Evolutionary conservation across 2,329 filamentous ascomycete genomes (phyloP), one percentile per base, ranked within the genome.

Genomic region (Fusarium ambrosium): DNA sequence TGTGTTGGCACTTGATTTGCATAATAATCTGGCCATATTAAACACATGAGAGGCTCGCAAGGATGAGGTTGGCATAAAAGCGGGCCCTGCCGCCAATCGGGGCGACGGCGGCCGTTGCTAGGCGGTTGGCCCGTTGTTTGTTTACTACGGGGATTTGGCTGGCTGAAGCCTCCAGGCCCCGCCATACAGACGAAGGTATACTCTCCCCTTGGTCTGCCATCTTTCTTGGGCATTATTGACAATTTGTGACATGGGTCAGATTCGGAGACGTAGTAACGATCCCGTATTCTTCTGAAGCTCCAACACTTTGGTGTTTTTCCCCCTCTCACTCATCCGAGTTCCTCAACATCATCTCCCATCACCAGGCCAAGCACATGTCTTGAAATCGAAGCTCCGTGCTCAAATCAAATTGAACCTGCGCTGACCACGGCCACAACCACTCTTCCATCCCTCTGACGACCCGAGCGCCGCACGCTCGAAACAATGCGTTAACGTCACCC

Each of bases 71-170:
- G 45, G 43, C 36, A 69, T 29, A 66, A 78, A 74, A 69, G 70
- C 32, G 77, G 77, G 27, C 2, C 61, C 61, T 7, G 11, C 10
- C 29, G 62, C 27, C 76, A 82, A 82, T 80, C 48, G 67, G 67
- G 41, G 45, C 45, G 37, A 48, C 27, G 14, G 18, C 27, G 24
- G 27, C 71, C 78, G 80, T 82, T 82, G 80, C 80, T 81, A 75
- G 78, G 80, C 74, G 69, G 80, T 80, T 79, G 77, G 72, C 72
- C 72, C 68, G 74, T 78, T 80, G 80, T 82, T 82, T 82, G 79
- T 82, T 82, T 82, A 82, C 80, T 78, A 73, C 68, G 62, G 68
- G 63, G 66, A 62, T 66, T 66, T 74, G 60, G 51, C 67, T 64
- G 62, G 59, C 65, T 34, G 39, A 69, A 77, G 53, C 62, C 64